These are phyloP conservation scores for Boletellus emodensis DNA, from an alignment of 768 basidiomycete species.

Conservation along the genomic window DNA sequence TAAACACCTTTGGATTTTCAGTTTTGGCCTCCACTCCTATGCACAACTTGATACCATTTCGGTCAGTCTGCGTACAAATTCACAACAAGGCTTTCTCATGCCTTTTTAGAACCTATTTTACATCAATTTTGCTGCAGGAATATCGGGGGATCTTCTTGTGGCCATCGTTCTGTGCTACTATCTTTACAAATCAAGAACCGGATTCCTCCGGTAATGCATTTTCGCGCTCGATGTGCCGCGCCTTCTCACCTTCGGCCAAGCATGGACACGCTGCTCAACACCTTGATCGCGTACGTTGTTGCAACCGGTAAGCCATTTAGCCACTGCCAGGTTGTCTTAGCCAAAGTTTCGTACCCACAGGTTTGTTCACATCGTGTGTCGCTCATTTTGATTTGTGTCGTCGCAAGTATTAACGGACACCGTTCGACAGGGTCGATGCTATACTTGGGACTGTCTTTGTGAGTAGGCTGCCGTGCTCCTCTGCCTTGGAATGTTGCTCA, in stretches of 20 bases:
- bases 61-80: conserved; percentile 25
- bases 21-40: conserved; percentile 37
- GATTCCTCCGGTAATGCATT: conserved; percentile 40
- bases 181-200: conserved; percentile 45
- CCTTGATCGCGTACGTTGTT: conserved; percentile 47
- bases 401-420: background rate
- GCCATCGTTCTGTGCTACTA: conserved; percentile 47
- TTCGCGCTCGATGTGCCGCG: background rate
- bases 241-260: conserved; percentile 25
- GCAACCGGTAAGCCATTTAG: conserved; percentile 43
- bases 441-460: conserved; percentile 40
- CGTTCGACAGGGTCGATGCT: conserved; percentile 40
- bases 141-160: conserved; percentile 48
- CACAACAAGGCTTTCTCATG: background rate
- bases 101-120: conserved; percentile 45
- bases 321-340: conserved; percentile 6
- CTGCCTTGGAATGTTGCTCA: background rate
- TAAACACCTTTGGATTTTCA: conserved; percentile 12
- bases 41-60: conserved; percentile 36
- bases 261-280: conserved; percentile 45
- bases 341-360: conserved; percentile 32
- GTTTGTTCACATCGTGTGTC: conserved; percentile 37
- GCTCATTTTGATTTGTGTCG: background rate
- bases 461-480: conserved; percentile 4
- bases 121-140: conserved; percentile 46